These are phyloP conservation scores for Massospora cicadina DNA, from an alignment of 371 early-diverging fungal genomes.

Conservation along the genomic window DNA sequence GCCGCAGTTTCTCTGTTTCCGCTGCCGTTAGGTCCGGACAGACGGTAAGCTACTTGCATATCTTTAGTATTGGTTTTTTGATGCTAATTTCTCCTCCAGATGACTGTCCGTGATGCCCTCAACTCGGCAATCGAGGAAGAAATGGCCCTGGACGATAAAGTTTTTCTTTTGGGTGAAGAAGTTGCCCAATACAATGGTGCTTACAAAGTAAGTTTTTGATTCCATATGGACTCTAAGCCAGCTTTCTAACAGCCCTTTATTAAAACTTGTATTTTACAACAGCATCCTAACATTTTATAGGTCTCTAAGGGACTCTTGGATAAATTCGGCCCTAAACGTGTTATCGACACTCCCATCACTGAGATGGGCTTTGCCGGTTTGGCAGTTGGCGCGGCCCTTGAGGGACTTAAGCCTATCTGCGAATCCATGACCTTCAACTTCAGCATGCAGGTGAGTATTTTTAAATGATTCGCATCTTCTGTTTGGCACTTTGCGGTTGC, in stretches of 20 bases:
- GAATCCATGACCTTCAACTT: constrained; percentile 99
- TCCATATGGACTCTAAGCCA: neutral
- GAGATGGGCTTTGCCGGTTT: constrained; percentile 99
- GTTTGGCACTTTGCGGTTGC: too few relatives aligned
- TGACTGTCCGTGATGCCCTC: constrained; percentile 97
- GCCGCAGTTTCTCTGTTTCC: neutral
- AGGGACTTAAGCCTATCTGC: constrained; percentile 95
- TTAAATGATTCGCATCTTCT: too few relatives aligned
- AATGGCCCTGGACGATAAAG: constrained; percentile 78
- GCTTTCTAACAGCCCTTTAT: neutral
- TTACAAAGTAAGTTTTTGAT: constrained; percentile 62
- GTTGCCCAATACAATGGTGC: constrained; percentile 98
- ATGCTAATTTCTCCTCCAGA: too few relatives aligned
- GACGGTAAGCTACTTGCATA: neutral
- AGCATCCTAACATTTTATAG: constrained; percentile 21
- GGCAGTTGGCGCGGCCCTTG: constrained; percentile 92
- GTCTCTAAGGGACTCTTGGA: constrained; percentile 94
- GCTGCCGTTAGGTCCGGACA: neutral
- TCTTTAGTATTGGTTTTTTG: too few relatives aligned
- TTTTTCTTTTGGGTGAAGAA: constrained; percentile 97
- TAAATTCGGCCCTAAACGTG: constrained; percentile 93
- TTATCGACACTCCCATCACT: constrained; percentile 98
- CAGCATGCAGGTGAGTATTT: constrained; percentile 81
- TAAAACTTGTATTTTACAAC: neutral
- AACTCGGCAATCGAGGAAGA: constrained; percentile 97